These are phyloP conservation scores for Kodamaea alishanica DNA, from an alignment of 1,139 yeast species.

Conservation along the genomic window DNA sequence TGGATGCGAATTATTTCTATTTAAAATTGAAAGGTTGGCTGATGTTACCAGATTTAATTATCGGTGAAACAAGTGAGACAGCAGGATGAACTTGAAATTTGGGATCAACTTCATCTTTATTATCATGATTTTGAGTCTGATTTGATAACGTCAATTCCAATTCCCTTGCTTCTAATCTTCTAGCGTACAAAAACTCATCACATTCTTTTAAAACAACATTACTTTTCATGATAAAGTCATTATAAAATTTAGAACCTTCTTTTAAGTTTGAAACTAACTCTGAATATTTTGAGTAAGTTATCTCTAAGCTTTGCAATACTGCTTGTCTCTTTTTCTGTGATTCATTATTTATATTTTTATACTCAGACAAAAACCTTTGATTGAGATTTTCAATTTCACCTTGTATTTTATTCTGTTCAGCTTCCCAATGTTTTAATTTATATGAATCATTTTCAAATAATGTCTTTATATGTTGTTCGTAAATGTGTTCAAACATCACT, in stretches of 20 bases:
- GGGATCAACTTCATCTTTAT: conserved; percentile 3
- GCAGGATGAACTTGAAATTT: not conserved
- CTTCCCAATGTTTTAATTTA: conserved; percentile 34
- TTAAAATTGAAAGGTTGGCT: too few species aligned
- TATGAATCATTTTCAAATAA: conserved; percentile 40
- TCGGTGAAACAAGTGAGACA: not conserved
- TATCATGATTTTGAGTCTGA: not conserved
- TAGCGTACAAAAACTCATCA: conserved; percentile 48
- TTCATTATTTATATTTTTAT: conserved; percentile 19
- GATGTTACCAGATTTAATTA: too few species aligned
- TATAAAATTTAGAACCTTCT: conserved; percentile 71
- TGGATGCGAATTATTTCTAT: too few species aligned
- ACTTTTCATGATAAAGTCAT: conserved; percentile 53
- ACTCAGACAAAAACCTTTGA: conserved; percentile 28
- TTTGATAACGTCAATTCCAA: conserved; percentile 27
- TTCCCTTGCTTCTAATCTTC: conserved; percentile 54
- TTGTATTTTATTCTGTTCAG: conserved; percentile 43
- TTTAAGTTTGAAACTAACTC: conserved; percentile 59
- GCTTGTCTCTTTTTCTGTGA: conserved; percentile 39
- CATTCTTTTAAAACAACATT: conserved; percentile 47
- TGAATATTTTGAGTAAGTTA: conserved; percentile 48
- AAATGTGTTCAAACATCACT: conserved; percentile 29
- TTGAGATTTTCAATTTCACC: conserved; percentile 40
- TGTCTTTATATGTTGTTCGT: conserved; percentile 33
- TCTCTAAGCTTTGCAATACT: conserved; percentile 53